A percentile compares a stretch with the other conserved stretches of the same genome.
Conservation (phyloP, 75 land plant species). For the Pinus taeda region DNA sequence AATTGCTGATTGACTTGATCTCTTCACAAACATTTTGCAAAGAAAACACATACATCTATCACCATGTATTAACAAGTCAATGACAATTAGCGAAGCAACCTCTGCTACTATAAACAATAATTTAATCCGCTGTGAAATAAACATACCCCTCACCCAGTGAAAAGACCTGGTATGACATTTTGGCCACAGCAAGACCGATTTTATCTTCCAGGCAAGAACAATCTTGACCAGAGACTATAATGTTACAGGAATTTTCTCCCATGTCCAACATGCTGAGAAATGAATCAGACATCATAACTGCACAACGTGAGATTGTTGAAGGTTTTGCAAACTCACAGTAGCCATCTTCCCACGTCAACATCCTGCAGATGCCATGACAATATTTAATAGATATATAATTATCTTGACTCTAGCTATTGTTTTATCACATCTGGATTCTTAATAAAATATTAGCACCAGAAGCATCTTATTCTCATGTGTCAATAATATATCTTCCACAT, state of each 20-base stretch:
- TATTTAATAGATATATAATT: neutral
- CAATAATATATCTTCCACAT: too few species aligned
- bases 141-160: constrained; percentile 69
- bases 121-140: too few species aligned
- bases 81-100: neutral
- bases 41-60: neutral
- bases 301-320: neutral
- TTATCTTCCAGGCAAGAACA: constrained; percentile 18
- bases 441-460: too few species aligned
- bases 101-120: too few species aligned
- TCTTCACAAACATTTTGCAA: too few species aligned
- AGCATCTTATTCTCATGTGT: too few species aligned
- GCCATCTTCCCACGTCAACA: constrained; percentile 70
- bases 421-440: neutral
- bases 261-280: neutral
- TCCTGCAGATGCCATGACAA: constrained; percentile 29
- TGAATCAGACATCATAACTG: neutral
- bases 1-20: neutral
- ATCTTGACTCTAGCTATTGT: neutral
- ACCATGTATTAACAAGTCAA: neutral
- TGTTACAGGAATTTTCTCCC: neutral
- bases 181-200: constrained; percentile 40
- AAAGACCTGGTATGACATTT: constrained; percentile 54
- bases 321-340: constrained; percentile 36
- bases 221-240: neutral